Conservation (phyloP, 2,329 filamentous ascomycete species). For the Thielaviopsis ethacetica region DNA sequence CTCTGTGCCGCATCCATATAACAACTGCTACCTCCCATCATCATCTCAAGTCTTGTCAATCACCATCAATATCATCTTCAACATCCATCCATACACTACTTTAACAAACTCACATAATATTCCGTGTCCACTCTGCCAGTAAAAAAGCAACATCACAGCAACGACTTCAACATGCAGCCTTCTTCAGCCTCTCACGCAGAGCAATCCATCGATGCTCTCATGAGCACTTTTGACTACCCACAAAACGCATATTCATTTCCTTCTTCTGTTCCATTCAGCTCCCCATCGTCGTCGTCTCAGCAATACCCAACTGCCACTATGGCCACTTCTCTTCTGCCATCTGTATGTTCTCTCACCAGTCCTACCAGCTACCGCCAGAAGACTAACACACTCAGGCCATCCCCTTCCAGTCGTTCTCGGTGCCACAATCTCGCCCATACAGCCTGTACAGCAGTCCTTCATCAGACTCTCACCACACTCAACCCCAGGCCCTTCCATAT, state of each 20-base stretch:
- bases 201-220: not conserved
- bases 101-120: not conserved
- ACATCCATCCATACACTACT: not conserved
- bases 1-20: not conserved
- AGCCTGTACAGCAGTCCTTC: not conserved
- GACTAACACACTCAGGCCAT: not conserved
- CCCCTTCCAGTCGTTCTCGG: not conserved
- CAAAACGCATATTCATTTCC: not conserved
- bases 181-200: not conserved
- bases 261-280: not conserved
- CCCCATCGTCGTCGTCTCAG: not conserved
- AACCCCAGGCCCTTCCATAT: too few relatives aligned
- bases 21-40: not conserved
- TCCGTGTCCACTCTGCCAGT: not conserved
- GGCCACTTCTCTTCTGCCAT: not conserved
- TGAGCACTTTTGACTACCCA: not conserved
- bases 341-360: not conserved
- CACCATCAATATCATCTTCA: not conserved
- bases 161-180: not conserved
- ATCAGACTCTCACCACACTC: not conserved
- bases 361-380: not conserved
- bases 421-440: not conserved
- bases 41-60: not conserved
- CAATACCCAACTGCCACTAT: constrained; percentile 7
- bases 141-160: not conserved